Evolutionary conservation across 1,284 basidiomycete genomes (phyloP).

Genomic region (Naganishia sp.): DNA sequence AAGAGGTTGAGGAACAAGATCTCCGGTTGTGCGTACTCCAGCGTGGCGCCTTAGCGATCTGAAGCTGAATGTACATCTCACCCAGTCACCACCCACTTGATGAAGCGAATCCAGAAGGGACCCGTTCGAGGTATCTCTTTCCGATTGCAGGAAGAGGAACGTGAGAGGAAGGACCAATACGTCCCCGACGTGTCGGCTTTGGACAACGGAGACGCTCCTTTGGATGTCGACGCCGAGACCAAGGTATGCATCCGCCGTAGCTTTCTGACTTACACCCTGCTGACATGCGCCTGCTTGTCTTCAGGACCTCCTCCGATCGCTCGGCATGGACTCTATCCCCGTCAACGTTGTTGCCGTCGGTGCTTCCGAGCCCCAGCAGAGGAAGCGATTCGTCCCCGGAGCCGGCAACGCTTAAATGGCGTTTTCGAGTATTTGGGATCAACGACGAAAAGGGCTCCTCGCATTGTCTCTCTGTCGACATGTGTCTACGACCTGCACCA

Average conservation of each 20-base stretch:
- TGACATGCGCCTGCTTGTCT: not conserved
- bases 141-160: conserved; percentile 99
- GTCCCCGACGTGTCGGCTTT: conserved; percentile 95
- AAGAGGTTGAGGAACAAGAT: conserved; percentile 99
- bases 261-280: too few species aligned
- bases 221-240: conserved; percentile 88
- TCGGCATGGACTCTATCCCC: conserved; percentile 87
- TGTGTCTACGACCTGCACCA: conserved; percentile 20
- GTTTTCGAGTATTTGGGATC: conserved; percentile 11
- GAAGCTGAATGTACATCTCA: not conserved
- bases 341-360: conserved; percentile 70
- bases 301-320: conserved; percentile 78
- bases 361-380: conserved; percentile 65
- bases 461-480: conserved; percentile 6
- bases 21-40: conserved; percentile 68
- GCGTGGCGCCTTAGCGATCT: not conserved
- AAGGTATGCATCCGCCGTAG: conserved; percentile 60
- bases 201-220: conserved; percentile 69
- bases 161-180: conserved; percentile 99
- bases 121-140: conserved; percentile 99
- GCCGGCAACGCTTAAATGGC: conserved; percentile 56
- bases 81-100: conserved; percentile 92
- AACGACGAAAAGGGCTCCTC: conserved; percentile 19
- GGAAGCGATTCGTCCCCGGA: conserved; percentile 80
- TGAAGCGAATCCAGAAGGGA: conserved; percentile 99